Base-by-base conservation (phyloP, 495 filamentous ascomycete genomes). In the Penicillium paxilli region DNA sequence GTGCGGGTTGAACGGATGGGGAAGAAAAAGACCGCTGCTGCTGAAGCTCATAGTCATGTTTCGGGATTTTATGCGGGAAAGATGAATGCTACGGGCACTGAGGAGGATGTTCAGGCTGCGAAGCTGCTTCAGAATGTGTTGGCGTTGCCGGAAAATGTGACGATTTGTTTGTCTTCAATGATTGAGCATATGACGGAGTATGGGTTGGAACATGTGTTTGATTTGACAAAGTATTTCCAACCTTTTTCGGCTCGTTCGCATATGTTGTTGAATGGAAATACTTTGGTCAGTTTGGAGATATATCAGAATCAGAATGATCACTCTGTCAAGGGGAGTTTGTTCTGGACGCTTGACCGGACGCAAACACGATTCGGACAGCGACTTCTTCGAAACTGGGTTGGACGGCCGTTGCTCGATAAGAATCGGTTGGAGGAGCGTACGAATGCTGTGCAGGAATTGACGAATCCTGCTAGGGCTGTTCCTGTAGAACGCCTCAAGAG, bases 261-360 rank as follows among this genome's bases (percentile, higher is more conserved):
- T 60, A 98, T 99, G 94, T 77, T 98, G 3, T 78, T 99, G 54
- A 97, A 96, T 62, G 94, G 92, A 16, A 99, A 96, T 51, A 99
- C 92, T 0, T 65, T 99, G 30, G 91, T 92, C 12, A 96, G 90
- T 62, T 78, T 99, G 12, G 94, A 99, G 67, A 89, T 99, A 2
- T 99, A 97, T 67, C 86, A 92, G 23, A 99, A 99, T 55, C 85
- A 91, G 56, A 98, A 94, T 0, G 93, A 99, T 63, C 80, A 92
- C 49, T 81, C 82, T 0, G 82, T 86, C 40, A 95, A 89, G 59
- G 94, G 95, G 1, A 96, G 92, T 67, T 78, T 99, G 14, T 89
- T 98, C 67, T 99, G 94, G 94, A 91, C 92, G 0, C 72, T 99
- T 22, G 91, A 99, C 68, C 90, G 94, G 50, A 99, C 94, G 1